Conservation (phyloP, 1,284 basidiomycete species). For the Microbotryum saponariae region DNA sequence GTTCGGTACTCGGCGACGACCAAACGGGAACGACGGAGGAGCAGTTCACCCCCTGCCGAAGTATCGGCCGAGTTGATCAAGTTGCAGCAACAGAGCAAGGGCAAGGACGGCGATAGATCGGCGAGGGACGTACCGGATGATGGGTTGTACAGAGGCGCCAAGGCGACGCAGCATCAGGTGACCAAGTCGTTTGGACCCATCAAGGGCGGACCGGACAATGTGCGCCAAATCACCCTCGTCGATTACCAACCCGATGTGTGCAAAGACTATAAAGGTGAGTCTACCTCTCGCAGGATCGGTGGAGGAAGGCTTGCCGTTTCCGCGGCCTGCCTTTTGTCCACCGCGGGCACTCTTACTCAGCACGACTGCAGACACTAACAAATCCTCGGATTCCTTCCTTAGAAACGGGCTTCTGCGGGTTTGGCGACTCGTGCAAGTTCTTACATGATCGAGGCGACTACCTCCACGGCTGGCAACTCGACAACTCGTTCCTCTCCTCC, state of each 20-base stretch:
- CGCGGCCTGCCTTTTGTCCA: too few species aligned
- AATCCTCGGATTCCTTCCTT: slow-evolving; percentile 5
- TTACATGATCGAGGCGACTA: slow-evolving; percentile 57
- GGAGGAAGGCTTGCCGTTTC: not conserved
- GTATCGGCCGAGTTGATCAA: slow-evolving; percentile 23
- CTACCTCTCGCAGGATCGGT: not conserved
- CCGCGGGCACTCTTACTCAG: too few species aligned
- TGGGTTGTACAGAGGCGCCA: slow-evolving; percentile 78
- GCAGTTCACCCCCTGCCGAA: slow-evolving; percentile 24
- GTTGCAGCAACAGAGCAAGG: slow-evolving; percentile 7
- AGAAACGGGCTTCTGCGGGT: slow-evolving; percentile 99
- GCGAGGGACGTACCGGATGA: slow-evolving; percentile 51
- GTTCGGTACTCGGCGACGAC: slow-evolving; percentile 22
- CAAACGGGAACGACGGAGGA: slow-evolving; percentile 13
- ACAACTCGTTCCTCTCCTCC: slow-evolving; percentile 47
- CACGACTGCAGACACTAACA: slow-evolving; percentile 18
- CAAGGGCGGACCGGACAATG: slow-evolving; percentile 55
- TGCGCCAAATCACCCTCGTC: slow-evolving; percentile 86
- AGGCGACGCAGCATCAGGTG: slow-evolving; percentile 65
- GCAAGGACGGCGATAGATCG: slow-evolving; percentile 6
- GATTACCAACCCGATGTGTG: slow-evolving; percentile 99
- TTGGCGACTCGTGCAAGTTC: slow-evolving; percentile 91
- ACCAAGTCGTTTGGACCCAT: slow-evolving; percentile 33
- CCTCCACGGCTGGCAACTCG: slow-evolving; percentile 95
- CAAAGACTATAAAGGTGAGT: slow-evolving; percentile 94